Evolutionary conservation across 1,284 basidiomycete genomes (phyloP).

Genomic region (Kalmanozyma brasiliensis): DNA sequence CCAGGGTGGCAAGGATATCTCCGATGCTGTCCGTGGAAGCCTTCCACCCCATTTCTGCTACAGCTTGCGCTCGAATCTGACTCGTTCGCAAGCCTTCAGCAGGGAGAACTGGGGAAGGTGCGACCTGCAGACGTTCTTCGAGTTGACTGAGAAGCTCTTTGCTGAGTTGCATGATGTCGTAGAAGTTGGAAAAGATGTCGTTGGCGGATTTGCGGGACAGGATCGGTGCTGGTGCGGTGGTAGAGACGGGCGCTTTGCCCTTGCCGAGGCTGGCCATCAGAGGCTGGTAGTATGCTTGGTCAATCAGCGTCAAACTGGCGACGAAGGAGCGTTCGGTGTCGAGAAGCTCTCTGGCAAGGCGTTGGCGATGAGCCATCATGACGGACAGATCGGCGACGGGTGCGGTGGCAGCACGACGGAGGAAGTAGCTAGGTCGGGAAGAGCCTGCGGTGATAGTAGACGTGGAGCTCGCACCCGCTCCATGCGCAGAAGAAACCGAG

Average conservation of each 20-base stretch:
- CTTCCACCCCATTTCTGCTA: constrained; percentile 45
- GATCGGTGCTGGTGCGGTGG: constrained; percentile 76
- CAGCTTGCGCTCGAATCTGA: constrained; percentile 47
- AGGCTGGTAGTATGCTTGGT: constrained; percentile 63
- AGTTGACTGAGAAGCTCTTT: constrained; percentile 79
- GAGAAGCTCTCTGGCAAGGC: constrained; percentile 57
- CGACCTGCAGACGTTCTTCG: constrained; percentile 68
- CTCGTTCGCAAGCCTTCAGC: constrained; percentile 69
- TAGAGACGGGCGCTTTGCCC: constrained; percentile 71
- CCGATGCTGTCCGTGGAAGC: constrained; percentile 55
- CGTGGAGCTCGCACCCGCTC: constrained; percentile 18
- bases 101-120: constrained; percentile 62
- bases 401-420: constrained; percentile 36
- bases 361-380: constrained; percentile 40
- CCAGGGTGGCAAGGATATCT: constrained; percentile 64
- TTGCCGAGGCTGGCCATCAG: constrained; percentile 42
- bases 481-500: constrained; percentile 28
- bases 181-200: constrained; percentile 85
- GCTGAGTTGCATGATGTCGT: constrained; percentile 89
- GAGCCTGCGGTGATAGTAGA: constrained; percentile 44
- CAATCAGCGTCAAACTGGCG: constrained; percentile 52
- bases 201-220: constrained; percentile 78
- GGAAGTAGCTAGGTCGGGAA: constrained; percentile 31
- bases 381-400: constrained; percentile 14
- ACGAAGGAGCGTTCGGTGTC: constrained; percentile 64